phyloP scores from a whole-genome alignment of 2,329 filamentous ascomycete genomes.

The Fusarium succisae region DNA sequence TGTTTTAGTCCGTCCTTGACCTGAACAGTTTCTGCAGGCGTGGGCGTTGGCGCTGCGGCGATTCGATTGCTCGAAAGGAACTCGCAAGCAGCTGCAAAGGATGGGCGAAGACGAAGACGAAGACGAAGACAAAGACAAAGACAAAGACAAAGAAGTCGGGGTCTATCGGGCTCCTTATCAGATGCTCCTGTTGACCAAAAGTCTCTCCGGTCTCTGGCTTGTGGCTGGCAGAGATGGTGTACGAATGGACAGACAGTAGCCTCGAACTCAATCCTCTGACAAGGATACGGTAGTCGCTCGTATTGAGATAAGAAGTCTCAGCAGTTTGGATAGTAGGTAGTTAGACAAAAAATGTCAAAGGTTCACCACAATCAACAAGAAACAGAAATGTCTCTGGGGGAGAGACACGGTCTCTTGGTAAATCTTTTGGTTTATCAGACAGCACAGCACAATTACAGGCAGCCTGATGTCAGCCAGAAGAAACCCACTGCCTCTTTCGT shows the following conservation, averaged over 20 bases:
- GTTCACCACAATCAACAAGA: slow-evolving; percentile 19
- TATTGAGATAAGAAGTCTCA: slow-evolving; percentile 24
- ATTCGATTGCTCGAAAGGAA: not conserved
- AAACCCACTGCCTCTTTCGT: not conserved
- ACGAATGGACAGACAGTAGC: not conserved
- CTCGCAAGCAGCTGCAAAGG: not conserved
- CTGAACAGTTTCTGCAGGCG: slow-evolving; percentile 10
- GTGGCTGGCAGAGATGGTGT: not conserved
- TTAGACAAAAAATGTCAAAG: slow-evolving; percentile 1
- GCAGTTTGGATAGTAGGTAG: not conserved
- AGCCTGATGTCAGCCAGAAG: not conserved
- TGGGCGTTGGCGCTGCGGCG: slow-evolving; percentile 16
- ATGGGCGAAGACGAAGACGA: not conserved
- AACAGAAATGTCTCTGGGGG: not conserved
- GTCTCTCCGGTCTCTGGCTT: not conserved
- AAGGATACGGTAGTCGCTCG: not conserved
- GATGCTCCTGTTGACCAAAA: not conserved
- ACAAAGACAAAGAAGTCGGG: not conserved
- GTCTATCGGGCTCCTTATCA: not conserved
- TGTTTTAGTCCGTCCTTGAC: slow-evolving; percentile 11
- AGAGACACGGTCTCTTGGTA: not conserved
- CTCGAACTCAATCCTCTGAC: slow-evolving; percentile 13
- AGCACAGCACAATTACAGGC: slow-evolving; percentile 14
- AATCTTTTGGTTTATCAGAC: slow-evolving; percentile 10
- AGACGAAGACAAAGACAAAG: not conserved